Conservation (phyloP, 805 yeast species). For the Wickerhamomyces subpelliculosus region DNA sequence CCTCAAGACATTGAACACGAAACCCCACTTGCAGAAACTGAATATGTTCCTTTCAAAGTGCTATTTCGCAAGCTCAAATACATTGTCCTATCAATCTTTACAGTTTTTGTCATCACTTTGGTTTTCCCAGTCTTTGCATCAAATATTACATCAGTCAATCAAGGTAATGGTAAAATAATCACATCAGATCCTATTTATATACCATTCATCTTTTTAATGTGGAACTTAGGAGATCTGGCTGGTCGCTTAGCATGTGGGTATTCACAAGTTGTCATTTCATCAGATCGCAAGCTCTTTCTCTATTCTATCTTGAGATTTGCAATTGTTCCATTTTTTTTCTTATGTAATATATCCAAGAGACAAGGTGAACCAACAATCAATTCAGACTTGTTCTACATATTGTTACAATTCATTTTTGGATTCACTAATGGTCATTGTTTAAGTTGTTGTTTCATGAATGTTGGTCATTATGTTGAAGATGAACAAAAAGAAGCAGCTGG, state of each 20-base stretch:
- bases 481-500: conserved; percentile 88
- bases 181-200: conserved; percentile 40
- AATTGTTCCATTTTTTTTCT: conserved; percentile 66
- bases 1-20: conserved; percentile 17
- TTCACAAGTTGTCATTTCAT: conserved; percentile 32
- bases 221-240: conserved; percentile 85
- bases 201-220: conserved; percentile 72
- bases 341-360: conserved; percentile 44
- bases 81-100: conserved; percentile 63
- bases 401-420: conserved; percentile 75
- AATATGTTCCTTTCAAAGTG: conserved; percentile 50
- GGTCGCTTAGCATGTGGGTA: conserved; percentile 69
- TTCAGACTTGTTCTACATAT: conserved; percentile 62
- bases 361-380: conserved; percentile 23
- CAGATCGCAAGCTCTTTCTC: conserved; percentile 37
- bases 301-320: conserved; percentile 51
- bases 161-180: conserved; percentile 16
- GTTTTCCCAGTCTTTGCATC: conserved; percentile 90
- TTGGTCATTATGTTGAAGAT: conserved; percentile 53
- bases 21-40: conserved; percentile 10
- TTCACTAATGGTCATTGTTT: conserved; percentile 81
- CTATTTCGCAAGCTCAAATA: conserved; percentile 57
- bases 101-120: conserved; percentile 68
- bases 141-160: conserved; percentile 44
- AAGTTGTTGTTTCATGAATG: conserved; percentile 73